Percentiles rank a stretch among this genome's conserved stretches.
phyloP scores from a whole-genome alignment of 2,329 filamentous ascomycete species.

The Monosporascus sp. region DNA sequence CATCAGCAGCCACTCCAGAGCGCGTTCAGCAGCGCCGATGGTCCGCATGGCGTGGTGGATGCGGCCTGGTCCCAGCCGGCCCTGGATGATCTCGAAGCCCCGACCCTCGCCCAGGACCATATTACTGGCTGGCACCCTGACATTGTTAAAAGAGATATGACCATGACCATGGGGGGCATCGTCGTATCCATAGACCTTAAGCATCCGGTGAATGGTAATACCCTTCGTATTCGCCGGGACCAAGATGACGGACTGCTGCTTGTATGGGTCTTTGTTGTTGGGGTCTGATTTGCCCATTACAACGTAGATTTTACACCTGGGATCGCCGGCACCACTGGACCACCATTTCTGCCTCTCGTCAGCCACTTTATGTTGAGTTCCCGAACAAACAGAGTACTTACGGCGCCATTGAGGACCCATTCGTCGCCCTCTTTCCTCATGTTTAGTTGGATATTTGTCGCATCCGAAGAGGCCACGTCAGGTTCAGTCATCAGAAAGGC shows the following conservation, averaged over 20 bases:
- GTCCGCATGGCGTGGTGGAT: constrained; percentile 98
- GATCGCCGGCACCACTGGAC: constrained; percentile 92
- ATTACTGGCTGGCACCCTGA: constrained; percentile 77
- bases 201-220: constrained; percentile 89
- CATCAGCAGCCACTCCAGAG: constrained; percentile 90
- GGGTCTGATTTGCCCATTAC: constrained; percentile 93
- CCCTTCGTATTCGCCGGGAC: constrained; percentile 78
- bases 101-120: constrained; percentile 89
- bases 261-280: constrained; percentile 70
- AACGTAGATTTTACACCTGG: constrained; percentile 86
- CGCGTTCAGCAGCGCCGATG: constrained; percentile 85
- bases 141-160: constrained; percentile 83
- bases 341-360: constrained; percentile 78
- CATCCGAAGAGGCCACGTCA: constrained; percentile 81
- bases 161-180: constrained; percentile 98
- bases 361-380: constrained; percentile 3
- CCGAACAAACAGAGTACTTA: constrained; percentile 33
- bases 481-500: constrained; percentile 95
- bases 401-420: constrained; percentile 84
- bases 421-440: constrained; percentile 81
- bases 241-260: constrained; percentile 88
- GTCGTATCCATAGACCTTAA: constrained; percentile 91
- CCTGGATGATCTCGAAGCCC: constrained; percentile 98
- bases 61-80: constrained; percentile 87
- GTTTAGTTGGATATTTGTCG: constrained; percentile 82